Evolutionary conservation across 2,329 filamentous ascomycete genomes (phyloP).

Genomic region (Sporothrix pallida): DNA sequence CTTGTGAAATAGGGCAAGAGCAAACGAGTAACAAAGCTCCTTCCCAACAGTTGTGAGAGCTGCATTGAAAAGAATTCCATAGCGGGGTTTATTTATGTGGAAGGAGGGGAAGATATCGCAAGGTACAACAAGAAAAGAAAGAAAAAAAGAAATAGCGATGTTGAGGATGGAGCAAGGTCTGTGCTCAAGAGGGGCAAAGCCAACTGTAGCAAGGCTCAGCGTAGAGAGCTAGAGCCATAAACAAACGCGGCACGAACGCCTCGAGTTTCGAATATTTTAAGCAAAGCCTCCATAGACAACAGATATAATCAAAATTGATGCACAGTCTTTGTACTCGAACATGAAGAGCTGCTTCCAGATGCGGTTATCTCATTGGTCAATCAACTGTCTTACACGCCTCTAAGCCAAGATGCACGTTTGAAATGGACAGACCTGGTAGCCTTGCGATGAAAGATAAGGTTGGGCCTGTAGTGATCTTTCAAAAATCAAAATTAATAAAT

Average conservation of each 20-base stretch:
- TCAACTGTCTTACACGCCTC: neutral
- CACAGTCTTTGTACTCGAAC: neutral
- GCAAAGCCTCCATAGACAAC: too few relatives aligned
- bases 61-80: neutral
- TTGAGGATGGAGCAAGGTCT: neutral
- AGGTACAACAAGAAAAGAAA: neutral
- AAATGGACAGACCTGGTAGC: neutral
- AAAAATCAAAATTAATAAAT: neutral
- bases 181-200: slow-evolving; percentile 9
- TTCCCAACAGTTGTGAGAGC: neutral
- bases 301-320: too few relatives aligned
- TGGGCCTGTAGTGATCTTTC: too few relatives aligned
- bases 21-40: neutral
- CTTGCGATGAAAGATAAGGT: too few relatives aligned
- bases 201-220: neutral
- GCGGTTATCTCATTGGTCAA: neutral
- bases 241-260: neutral
- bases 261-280: too few relatives aligned
- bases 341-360: neutral
- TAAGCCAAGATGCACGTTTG: neutral
- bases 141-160: neutral
- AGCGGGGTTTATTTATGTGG: too few relatives aligned
- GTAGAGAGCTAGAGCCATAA: neutral
- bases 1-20: neutral
- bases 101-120: neutral